Evolutionary conservation across 495 filamentous ascomycete genomes (phyloP).

Genomic region (Penicillium longicatenatum): DNA sequence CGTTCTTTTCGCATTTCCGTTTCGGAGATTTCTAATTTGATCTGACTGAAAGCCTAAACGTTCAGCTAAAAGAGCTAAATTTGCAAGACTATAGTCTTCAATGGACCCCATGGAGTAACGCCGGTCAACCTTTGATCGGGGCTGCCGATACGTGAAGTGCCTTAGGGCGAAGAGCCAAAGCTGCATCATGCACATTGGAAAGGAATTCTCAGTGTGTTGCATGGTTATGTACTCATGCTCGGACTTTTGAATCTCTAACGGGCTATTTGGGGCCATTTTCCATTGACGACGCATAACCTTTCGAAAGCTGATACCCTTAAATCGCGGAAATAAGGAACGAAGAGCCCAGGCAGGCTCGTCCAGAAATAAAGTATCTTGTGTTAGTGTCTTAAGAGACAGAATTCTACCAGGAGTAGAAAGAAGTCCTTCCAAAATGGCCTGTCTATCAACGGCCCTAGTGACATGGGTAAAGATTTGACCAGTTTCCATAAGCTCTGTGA

Average conservation of each 20-base stretch:
- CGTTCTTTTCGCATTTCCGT: background rate
- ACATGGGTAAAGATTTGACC: conserved; percentile 7
- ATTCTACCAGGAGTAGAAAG: conserved; percentile 6
- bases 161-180: conserved; percentile 10
- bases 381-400: conserved; percentile 9
- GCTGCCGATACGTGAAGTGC: conserved; percentile 4
- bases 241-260: background rate
- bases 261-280: background rate
- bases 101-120: background rate
- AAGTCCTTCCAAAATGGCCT: background rate
- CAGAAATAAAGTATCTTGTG: conserved; percentile 12
- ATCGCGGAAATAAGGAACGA: background rate
- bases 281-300: background rate
- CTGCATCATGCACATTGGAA: conserved; percentile 6
- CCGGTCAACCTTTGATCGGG: background rate
- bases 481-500: background rate
- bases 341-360: conserved; percentile 4
- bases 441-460: background rate
- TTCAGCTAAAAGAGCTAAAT: background rate
- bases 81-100: background rate
- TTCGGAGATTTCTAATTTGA: conserved; percentile 1
- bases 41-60: background rate
- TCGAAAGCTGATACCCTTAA: background rate
- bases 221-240: background rate
- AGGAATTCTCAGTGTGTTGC: background rate